Evolutionary conservation across 176 grass and related monocot genomes (phyloP).

Genomic region (Tillandsia leiboldiana): DNA sequence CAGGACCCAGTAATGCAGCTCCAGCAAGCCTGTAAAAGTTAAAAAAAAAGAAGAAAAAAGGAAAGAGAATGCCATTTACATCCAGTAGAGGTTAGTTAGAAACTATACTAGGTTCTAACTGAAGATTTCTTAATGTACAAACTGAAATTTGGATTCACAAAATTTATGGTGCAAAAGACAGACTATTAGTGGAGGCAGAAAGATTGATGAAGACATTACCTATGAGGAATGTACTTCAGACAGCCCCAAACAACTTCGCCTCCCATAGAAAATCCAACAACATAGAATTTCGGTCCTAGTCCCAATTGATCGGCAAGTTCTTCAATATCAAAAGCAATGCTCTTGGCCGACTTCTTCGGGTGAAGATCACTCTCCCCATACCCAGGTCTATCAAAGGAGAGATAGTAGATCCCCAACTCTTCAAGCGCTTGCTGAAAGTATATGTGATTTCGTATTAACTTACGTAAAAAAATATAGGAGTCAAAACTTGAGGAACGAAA

Average conservation of each 20-base stretch:
- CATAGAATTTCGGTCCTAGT: slow-evolving; percentile 57
- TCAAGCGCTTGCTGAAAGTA: slow-evolving; percentile 34
- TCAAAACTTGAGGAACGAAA: no score
- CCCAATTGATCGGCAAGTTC: slow-evolving; percentile 50
- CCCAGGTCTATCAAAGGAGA: slow-evolving; percentile 73
- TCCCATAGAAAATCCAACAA: slow-evolving; percentile 77
- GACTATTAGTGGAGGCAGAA: background rate
- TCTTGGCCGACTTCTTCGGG: slow-evolving; percentile 39
- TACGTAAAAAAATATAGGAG: no score
- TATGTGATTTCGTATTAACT: background rate
- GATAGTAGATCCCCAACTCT: slow-evolving; percentile 52
- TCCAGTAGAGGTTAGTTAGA: no score
- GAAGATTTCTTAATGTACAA: no score
- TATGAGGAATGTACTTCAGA: slow-evolving; percentile 68
- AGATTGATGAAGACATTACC: slow-evolving; percentile 20
- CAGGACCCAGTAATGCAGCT: slow-evolving; percentile 57
- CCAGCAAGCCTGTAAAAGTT: slow-evolving; percentile 42
- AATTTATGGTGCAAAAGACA: no score
- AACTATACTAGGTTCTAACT: no score
- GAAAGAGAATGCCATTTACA: no score
- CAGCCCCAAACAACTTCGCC: slow-evolving; percentile 61
- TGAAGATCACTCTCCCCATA: slow-evolving; percentile 82
- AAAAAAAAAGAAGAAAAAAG: background rate
- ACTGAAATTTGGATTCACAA: no score
- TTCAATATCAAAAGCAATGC: slow-evolving; percentile 53